Conservation (phyloP, 208 protist genomes). For the Entamoeba invadens region DNA sequence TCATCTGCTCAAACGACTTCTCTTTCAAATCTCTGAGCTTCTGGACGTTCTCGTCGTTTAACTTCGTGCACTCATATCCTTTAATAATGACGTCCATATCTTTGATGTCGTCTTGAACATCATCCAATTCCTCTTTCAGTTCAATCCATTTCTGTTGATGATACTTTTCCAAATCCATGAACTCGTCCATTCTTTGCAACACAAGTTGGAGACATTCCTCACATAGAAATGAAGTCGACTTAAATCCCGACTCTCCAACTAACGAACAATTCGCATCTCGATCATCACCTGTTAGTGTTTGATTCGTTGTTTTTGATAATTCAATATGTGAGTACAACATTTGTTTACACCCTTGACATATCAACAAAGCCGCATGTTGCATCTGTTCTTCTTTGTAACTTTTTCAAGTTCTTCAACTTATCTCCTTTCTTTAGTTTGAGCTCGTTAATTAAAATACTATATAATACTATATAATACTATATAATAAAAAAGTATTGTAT, state of each 20-base stretch:
- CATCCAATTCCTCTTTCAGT: not conserved
- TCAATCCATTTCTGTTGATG: not conserved
- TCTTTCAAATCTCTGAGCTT: not conserved
- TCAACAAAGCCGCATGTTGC: not conserved
- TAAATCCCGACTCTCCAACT: not conserved
- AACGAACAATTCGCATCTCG: not conserved
- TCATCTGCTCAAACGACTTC: not conserved
- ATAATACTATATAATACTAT: too few relatives aligned
- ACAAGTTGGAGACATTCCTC: not conserved
- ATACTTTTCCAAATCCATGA: not conserved
- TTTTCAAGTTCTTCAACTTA: too few relatives aligned
- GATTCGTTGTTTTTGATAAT: not conserved
- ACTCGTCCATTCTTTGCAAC: not conserved
- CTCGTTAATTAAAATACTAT: too few relatives aligned
- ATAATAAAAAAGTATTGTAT: too few relatives aligned
- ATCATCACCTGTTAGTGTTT: not conserved
- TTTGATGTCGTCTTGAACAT: not conserved
- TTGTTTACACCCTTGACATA: not conserved
- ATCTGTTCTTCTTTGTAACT: not conserved
- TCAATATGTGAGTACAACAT: not conserved
- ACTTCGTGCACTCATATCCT: not conserved
- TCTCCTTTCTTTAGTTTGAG: too few relatives aligned
- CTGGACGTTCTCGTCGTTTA: not conserved
- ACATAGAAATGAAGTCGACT: not conserved
- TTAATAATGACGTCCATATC: not conserved